These are phyloP conservation scores for Madurella fahalii DNA, from an alignment of 2,329 filamentous ascomycete species.

Conservation along the genomic window DNA sequence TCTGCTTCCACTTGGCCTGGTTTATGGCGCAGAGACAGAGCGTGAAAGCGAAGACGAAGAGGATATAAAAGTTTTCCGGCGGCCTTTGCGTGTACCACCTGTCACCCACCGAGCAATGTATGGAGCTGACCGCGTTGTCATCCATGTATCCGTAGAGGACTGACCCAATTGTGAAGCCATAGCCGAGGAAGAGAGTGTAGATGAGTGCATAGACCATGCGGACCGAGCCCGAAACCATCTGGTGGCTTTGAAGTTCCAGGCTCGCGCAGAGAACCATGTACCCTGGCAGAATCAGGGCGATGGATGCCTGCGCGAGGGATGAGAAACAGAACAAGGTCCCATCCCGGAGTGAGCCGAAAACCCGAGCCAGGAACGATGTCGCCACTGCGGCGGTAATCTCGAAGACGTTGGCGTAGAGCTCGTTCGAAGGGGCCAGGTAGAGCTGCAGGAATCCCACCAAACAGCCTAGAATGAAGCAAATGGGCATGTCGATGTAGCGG, in stretches of 20 bases:
- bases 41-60: conserved; percentile 67
- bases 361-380: conserved; percentile 66
- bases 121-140: conserved; percentile 45
- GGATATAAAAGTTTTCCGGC: conserved; percentile 43
- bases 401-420: conserved; percentile 54
- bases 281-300: conserved; percentile 69
- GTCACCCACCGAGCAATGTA: conserved; percentile 35
- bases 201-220: conserved; percentile 72
- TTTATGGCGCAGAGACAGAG: conserved; percentile 58
- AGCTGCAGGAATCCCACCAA: conserved; percentile 72
- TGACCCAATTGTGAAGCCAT: conserved; percentile 65
- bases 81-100: conserved; percentile 34
- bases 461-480: conserved; percentile 71
- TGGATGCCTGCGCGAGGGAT: conserved; percentile 66
- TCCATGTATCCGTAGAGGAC: conserved; percentile 61
- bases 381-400: conserved; percentile 51
- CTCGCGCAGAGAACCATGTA: conserved; percentile 58
- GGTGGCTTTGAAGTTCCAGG: conserved; percentile 65
- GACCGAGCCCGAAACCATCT: conserved; percentile 66
- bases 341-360: conserved; percentile 60
- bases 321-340: conserved; percentile 66
- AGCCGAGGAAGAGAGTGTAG: conserved; percentile 68
- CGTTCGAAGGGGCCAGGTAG: conserved; percentile 64
- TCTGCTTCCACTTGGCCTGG: conserved; percentile 67
- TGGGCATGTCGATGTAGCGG: conserved; percentile 71